Evolutionary conservation across 345 rosid species (phyloP).

Genomic region (Ricinus communis): DNA sequence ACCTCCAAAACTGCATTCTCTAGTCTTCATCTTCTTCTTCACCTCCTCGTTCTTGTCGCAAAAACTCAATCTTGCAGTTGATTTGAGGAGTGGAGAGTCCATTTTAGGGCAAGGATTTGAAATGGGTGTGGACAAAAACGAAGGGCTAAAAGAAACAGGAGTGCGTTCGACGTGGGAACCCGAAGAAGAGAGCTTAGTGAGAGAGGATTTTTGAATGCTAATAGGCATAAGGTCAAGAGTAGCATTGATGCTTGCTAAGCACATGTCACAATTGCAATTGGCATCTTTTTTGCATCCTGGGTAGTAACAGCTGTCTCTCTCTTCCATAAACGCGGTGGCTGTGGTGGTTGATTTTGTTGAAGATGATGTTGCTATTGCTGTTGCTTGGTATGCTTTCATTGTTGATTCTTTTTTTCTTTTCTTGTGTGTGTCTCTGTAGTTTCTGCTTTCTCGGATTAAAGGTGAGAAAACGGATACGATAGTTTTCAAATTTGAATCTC

Average conservation of each 20-base stretch:
- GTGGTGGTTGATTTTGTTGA: constrained; percentile 38
- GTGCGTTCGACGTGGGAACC: constrained; percentile 35
- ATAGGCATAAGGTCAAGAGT: constrained; percentile 85
- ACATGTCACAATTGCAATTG: constrained; percentile 76
- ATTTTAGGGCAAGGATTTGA: constrained; percentile 35
- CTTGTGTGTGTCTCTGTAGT: neutral
- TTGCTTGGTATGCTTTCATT: constrained; percentile 36
- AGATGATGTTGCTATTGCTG: constrained; percentile 29
- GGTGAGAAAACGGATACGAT: neutral
- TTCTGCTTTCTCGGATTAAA: neutral
- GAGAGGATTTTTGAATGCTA: constrained; percentile 66
- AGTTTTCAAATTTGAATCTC: constrained; percentile 46
- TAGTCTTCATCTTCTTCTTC: constrained; percentile 28
- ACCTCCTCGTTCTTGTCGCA: neutral
- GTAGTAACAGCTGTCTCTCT: constrained; percentile 70
- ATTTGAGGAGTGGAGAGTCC: constrained; percentile 43
- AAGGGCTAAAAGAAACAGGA: constrained; percentile 55
- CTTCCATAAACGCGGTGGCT: constrained; percentile 27
- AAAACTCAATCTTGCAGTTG: constrained; percentile 35
- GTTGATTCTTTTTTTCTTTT: constrained; percentile 9
- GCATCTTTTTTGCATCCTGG: constrained; percentile 88
- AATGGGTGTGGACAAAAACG: constrained; percentile 51
- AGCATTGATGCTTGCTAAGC: constrained; percentile 82
- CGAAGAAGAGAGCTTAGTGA: constrained; percentile 53
- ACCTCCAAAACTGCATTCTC: neutral